These are phyloP conservation scores for Lepiota subincarnata DNA, from an alignment of 768 basidiomycete genomes.

Conservation along the genomic window DNA sequence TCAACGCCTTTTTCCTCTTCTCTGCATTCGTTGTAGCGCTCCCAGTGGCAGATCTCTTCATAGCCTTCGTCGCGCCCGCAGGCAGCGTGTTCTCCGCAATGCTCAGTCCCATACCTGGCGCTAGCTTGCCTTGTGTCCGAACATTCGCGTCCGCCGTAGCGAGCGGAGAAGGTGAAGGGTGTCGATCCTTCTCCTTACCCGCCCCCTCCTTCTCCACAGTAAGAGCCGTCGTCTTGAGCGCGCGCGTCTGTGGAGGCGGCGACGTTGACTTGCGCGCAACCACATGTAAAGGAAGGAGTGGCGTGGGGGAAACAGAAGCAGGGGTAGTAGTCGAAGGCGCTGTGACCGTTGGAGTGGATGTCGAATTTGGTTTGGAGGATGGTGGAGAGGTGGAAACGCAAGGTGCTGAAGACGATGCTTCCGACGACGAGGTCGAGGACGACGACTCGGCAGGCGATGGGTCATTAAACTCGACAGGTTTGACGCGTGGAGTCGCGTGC, in stretches of 20 bases:
- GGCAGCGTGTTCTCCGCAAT: constrained; percentile 27
- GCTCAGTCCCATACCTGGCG: constrained; percentile 29
- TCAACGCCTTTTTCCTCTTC: constrained; percentile 88
- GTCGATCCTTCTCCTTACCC: constrained; percentile 49
- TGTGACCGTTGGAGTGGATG: constrained; percentile 19
- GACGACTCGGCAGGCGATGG: constrained; percentile 23
- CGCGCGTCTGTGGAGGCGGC: constrained; percentile 34
- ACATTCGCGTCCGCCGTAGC: constrained; percentile 72
- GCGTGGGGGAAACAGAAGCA: constrained; percentile 20
- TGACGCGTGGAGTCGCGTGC: constrained; percentile 78
- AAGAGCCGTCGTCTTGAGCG: constrained; percentile 35
- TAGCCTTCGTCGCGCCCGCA: constrained; percentile 48
- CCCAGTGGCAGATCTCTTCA: constrained; percentile 64
- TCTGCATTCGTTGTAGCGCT: constrained; percentile 53
- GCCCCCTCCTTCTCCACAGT: constrained; percentile 37
- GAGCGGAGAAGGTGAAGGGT: constrained; percentile 64
- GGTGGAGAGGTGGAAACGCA: constrained; percentile 19
- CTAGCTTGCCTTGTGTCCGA: constrained; percentile 28
- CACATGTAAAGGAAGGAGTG: constrained; percentile 35
- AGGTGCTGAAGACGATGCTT: constrained; percentile 19
- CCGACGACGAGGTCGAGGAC: constrained; percentile 9
- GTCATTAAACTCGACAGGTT: constrained; percentile 68
- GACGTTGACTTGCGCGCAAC: constrained; percentile 42
- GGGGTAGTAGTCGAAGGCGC: constrained; percentile 22
- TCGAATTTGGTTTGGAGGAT: constrained; percentile 14